phyloP scores from a whole-genome alignment of 129 eudicot species.

The Logfia minima region DNA sequence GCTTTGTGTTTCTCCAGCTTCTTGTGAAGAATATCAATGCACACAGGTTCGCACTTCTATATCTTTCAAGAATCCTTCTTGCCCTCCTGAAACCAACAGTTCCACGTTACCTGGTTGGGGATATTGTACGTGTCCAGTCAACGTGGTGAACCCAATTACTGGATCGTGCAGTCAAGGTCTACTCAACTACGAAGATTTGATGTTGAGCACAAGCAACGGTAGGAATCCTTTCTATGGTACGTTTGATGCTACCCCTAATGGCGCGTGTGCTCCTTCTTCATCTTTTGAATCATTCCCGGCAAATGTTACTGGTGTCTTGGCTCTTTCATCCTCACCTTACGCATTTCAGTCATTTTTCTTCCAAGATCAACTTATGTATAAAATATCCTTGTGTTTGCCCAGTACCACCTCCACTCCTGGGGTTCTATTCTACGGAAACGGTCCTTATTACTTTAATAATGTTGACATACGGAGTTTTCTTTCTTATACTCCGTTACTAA shows the following conservation, averaged over 20 bases:
- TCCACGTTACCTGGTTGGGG: conserved; percentile 22
- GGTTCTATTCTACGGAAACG: conserved; percentile 19
- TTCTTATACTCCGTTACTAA: conserved; percentile 27
- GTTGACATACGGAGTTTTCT: conserved; percentile 20
- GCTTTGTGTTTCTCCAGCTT: background rate
- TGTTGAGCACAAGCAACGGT: conserved; percentile 1
- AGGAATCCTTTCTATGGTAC: background rate
- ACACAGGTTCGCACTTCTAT: background rate
- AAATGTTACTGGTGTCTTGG: conserved; percentile 12
- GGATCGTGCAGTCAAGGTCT: conserved; percentile 4
- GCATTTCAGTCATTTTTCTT: conserved; percentile 2
- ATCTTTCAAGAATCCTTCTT: background rate
- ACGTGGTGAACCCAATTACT: background rate
- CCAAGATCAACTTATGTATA: background rate
- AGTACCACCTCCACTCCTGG: background rate
- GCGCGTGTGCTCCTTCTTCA: conserved; percentile 23
- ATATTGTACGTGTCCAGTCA: conserved; percentile 11
- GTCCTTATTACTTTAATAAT: conserved; percentile 12
- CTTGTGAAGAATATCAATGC: conserved; percentile 27
- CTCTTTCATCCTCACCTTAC: conserved; percentile 17
- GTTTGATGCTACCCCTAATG: background rate
- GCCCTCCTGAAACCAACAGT: conserved; percentile 1
- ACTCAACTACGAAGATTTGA: conserved; percentile 8
- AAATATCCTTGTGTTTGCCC: conserved; percentile 27
- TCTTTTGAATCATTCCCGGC: conserved; percentile 17